These are phyloP conservation scores for Echeveria elegans DNA, from an alignment of 164 flowering plant genomes.

Conservation along the genomic window DNA sequence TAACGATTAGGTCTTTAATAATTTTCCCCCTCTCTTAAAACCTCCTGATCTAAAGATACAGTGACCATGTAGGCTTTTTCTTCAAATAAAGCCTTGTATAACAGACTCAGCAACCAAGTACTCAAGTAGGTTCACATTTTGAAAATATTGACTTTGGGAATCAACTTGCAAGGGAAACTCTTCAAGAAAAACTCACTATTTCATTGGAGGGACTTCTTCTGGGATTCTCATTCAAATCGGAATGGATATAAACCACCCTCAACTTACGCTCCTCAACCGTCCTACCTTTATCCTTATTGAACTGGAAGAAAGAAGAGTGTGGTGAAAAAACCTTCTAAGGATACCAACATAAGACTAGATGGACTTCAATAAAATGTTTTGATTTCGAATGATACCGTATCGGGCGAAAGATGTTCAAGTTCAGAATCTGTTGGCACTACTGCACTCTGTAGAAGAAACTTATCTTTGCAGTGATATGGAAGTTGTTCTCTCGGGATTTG, in stretches of 20 bases:
- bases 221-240: background rate
- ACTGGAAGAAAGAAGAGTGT: slow-evolving; percentile 27
- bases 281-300: slow-evolving; percentile 60
- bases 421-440: slow-evolving; percentile 58
- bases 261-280: slow-evolving; percentile 69
- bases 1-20: too few relatives aligned
- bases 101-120: too few relatives aligned
- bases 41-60: background rate
- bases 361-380: background rate
- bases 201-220: background rate
- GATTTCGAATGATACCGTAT: slow-evolving; percentile 34
- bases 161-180: background rate
- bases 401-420: slow-evolving; percentile 66
- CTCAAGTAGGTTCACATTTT: background rate
- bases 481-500: slow-evolving; percentile 81
- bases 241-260: slow-evolving; percentile 37
- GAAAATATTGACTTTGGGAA: background rate
- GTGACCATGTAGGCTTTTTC: background rate
- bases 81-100: too few relatives aligned
- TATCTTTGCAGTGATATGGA: slow-evolving; percentile 82
- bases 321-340: slow-evolving; percentile 1
- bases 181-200: slow-evolving; percentile 3
- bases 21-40: too few relatives aligned
- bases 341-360: background rate
- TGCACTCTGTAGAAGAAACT: slow-evolving; percentile 83